Base-by-base conservation (phyloP, 1,284 basidiomycete species). In the Heterobasidion annosum region DNA sequence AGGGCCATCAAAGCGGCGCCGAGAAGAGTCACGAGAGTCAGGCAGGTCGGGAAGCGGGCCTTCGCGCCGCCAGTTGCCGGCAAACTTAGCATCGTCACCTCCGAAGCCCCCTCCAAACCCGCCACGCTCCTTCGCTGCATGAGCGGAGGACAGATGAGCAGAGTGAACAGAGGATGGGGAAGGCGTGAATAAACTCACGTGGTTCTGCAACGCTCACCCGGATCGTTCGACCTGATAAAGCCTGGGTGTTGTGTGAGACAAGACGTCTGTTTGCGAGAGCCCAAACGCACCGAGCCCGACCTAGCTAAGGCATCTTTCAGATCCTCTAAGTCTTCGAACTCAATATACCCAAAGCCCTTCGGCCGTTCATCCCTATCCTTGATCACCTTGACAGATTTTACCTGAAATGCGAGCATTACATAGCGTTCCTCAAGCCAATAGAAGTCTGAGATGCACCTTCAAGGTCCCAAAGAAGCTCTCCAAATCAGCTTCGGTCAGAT, bases 261-360 rank as follows among this genome's bases (percentile, higher is more conserved):
- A 45, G n/a, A 35, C 13, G 48, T 50, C 48, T 34, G 32, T 12
- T 45, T 51, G 51, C 37, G 34, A 37, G 16, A 50, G 34, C 40
- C 45, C 46, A 18, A 34, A 73, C 85, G 64, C 58, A 91, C 88
- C 52, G 73, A 71, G 56, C 84, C 85, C 40, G 68, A 77, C 68
- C 82, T 84, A 42, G 73, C 71, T 34, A 98, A 71, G 6, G 89
- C 96, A 54, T 85, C 83, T 72, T 93, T 94, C 59, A 98, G 75
- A 47, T 82, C 85, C 42, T 94, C 91, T 56, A 93, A 68, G 53
- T 87, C 85, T 42, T 77, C 79, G 65, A 98, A 99, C 68, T 99
- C 96, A 59, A 98, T 85, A 67, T 99, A 99, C 35, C 96, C 97
- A 71, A 98, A 99, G 1, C 97, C 97, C 70, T 98, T 98, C 35